Percentiles rank a stretch among this genome's conserved stretches.
Evolutionary conservation across 768 basidiomycete genomes (phyloP).

Genomic region (Tylopilus cervinicoccineus): DNA sequence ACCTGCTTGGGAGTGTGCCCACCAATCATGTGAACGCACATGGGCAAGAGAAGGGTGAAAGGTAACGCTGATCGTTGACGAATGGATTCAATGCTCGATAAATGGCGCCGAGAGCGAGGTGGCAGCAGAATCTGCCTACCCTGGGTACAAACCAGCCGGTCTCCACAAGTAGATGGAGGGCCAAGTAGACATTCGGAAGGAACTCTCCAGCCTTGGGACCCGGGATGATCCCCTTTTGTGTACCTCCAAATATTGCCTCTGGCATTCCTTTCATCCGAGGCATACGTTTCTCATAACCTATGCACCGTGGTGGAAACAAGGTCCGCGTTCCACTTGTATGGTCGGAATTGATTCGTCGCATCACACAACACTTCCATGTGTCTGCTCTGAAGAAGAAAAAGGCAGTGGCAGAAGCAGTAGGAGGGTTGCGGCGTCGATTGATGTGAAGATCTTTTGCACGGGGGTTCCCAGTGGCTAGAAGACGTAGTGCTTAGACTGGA

Average conservation of each 20-base stretch:
- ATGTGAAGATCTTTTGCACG: slow-evolving; percentile 83
- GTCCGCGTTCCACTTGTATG: slow-evolving; percentile 94
- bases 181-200: slow-evolving; percentile 79
- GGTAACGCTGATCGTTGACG: slow-evolving; percentile 28
- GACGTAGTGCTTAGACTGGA: neutral
- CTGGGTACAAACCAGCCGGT: slow-evolving; percentile 65
- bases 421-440: slow-evolving; percentile 70
- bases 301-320: slow-evolving; percentile 91
- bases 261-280: neutral
- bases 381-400: slow-evolving; percentile 59
- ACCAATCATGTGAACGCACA: slow-evolving; percentile 32
- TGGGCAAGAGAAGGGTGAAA: slow-evolving; percentile 44
- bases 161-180: slow-evolving; percentile 90
- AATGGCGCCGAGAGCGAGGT: slow-evolving; percentile 15
- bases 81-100: slow-evolving; percentile 20
- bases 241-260: neutral
- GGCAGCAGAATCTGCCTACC: slow-evolving; percentile 31
- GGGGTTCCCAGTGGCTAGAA: slow-evolving; percentile 57
- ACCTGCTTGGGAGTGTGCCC: slow-evolving; percentile 45
- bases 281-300: neutral
- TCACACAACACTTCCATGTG: slow-evolving; percentile 95
- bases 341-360: slow-evolving; percentile 90
- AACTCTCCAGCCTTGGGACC: slow-evolving; percentile 49
- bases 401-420: slow-evolving; percentile 19
- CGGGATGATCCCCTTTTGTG: slow-evolving; percentile 10